Evolutionary conservation across 75 land plant genomes (phyloP), one percentile per base, ranked within the genome.

Genomic region (Pinus taeda): DNA sequence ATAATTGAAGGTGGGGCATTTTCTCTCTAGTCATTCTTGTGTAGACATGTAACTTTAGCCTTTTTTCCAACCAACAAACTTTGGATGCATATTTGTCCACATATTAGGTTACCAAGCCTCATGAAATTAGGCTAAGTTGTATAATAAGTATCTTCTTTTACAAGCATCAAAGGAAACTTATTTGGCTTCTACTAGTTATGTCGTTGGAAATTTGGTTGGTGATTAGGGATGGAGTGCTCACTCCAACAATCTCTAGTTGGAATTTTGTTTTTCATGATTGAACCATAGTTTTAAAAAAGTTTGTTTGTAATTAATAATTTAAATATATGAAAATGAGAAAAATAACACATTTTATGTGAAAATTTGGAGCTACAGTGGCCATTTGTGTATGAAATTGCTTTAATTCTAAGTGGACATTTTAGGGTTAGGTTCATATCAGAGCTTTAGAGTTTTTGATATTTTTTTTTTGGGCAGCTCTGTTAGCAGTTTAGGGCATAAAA

Each of bases 141-240:
- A 29, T 76, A 36, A 26, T 90, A 6, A 83, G 83, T 71, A 49
- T 66, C 13, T 82, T 87, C 58, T 78, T 90, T 74, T 87, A 92
- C 80, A 85, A 80, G 75, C 84, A 88, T 78, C 55, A 71, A 20
- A 73, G 29, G 22, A 77, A 79, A 14, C 83, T 81, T 0, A 73
- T 74, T 33, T 60, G 75, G 1, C 78, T 90, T 20, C 79, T 92
- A 6, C 57, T 90, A 5, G 57, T 92, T 15, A 90, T 92, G 24
- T 73, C 90, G 24, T 61, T 82, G 12, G 94, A 92, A 9, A 85
- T 88, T 15, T 81, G 90, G 73, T 88, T 92, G 92, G 86, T 92
- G 53, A 87, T 92, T 30, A 86, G 92, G 24, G 92, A 92, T 81
- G 92, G 93, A 11, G 83, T 88, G 62, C 78, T 92, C 11, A 92